phyloP scores from a whole-genome alignment of 2,329 filamentous ascomycete genomes.

The Nigrospora oryzae region DNA sequence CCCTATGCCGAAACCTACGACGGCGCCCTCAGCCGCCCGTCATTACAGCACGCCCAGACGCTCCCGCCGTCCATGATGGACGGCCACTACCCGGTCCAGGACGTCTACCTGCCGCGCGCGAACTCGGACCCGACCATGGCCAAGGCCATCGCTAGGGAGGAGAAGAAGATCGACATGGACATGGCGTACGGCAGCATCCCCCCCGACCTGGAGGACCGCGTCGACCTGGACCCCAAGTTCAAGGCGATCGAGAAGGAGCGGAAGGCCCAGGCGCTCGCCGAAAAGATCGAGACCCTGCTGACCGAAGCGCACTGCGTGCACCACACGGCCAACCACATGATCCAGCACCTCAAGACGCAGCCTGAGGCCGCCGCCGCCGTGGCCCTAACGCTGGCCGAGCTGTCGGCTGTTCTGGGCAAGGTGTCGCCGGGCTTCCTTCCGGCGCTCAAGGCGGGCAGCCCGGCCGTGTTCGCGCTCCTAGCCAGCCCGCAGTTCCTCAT shows the following conservation, averaged over 20 bases:
- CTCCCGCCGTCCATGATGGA: conserved; percentile 3
- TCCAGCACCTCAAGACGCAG: conserved; percentile 64
- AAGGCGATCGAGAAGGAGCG: conserved; percentile 50
- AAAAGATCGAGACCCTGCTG: conserved; percentile 66
- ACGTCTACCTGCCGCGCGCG: conserved; percentile 20
- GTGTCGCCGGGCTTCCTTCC: conserved; percentile 75
- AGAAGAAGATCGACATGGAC: conserved; percentile 72
- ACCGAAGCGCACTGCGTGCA: conserved; percentile 86
- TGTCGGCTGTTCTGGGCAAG: conserved; percentile 73
- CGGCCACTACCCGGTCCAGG: conserved; percentile 16
- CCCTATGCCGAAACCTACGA: conserved; percentile 39
- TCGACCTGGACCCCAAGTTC: conserved; percentile 30
- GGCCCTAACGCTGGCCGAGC: conserved; percentile 83
- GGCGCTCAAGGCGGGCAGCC: conserved; percentile 71
- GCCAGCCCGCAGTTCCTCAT: conserved; percentile 92
- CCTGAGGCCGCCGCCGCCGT: conserved; percentile 92
- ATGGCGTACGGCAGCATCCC: conserved; percentile 82
- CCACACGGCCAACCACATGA: conserved; percentile 73
- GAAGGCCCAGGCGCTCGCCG: conserved; percentile 51
- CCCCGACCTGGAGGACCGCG: conserved; percentile 46
- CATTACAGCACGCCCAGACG: conserved; percentile 13
- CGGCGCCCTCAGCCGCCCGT: conserved; percentile 30
- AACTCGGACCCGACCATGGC: conserved; percentile 27
- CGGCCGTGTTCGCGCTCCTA: conserved; percentile 77
- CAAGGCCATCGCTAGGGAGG: conserved; percentile 18